These are phyloP conservation scores for Cordyceps cateniannulata DNA, from an alignment of 2,329 filamentous ascomycete species.

Conservation along the genomic window DNA sequence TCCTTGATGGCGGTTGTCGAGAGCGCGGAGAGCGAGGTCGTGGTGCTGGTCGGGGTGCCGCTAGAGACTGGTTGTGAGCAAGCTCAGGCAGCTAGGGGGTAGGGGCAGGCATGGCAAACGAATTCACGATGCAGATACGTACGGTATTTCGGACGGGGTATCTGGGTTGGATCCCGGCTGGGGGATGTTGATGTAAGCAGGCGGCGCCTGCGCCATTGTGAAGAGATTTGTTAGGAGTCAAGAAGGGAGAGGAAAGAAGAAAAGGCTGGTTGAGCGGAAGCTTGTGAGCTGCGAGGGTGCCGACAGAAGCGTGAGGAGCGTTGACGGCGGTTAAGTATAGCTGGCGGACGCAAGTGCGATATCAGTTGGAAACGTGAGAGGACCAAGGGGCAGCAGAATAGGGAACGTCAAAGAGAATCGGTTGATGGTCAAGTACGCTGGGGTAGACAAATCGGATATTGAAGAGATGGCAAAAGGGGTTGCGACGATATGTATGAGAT, in stretches of 20 bases:
- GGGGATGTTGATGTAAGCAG: slow-evolving; percentile 77
- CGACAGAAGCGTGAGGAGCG: not conserved
- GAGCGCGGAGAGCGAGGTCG: slow-evolving; percentile 83
- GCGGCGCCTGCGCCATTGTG: slow-evolving; percentile 38
- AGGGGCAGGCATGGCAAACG: not conserved
- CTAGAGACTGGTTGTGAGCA: slow-evolving; percentile 37
- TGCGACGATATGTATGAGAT: no score
- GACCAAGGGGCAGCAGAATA: not conserved
- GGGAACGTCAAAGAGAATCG: no score
- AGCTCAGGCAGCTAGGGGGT: not conserved
- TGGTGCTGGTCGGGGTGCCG: slow-evolving; percentile 87
- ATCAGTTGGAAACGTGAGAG: not conserved
- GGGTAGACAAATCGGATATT: no score
- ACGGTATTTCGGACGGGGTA: slow-evolving; percentile 88
- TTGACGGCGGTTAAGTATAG: not conserved
- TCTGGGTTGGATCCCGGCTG: slow-evolving; percentile 75
- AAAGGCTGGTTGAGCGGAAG: not conserved
- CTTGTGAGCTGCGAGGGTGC: not conserved
- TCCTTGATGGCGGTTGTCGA: slow-evolving; percentile 96
- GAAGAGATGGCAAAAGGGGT: no score
- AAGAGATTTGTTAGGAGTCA: slow-evolving; percentile 8
- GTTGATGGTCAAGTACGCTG: no score
- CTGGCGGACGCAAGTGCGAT: not conserved
- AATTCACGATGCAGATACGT: slow-evolving; percentile 34
- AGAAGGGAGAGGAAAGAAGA: not conserved